Evolutionary conservation across 306 rosid species (phyloP), one percentile per base, ranked within the genome.

Genomic region (Macrotyloma uniflorum): DNA sequence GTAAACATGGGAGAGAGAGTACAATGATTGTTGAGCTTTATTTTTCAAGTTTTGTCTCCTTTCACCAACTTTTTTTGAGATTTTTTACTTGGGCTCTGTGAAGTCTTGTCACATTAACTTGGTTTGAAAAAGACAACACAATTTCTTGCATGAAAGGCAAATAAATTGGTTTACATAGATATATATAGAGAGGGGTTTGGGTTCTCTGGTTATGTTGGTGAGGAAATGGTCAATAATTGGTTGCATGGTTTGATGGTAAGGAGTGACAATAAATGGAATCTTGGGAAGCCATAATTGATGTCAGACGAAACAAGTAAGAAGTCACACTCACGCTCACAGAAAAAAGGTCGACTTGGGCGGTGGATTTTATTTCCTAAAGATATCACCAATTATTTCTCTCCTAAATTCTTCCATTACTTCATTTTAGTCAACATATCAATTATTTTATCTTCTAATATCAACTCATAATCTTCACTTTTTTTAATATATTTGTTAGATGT

Each of bases 261-360:
- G 32, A 36, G 40, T 14, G 8, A 15, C 5, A 68, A 5, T 23
- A n/a, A 22, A 59, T 7, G 51, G 32, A 67, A 79, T 66, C 19
- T 67, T 33, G 68, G 50, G 83, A 40, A 11, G 42, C 61, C 30
- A 50, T 57, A 32, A 83, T 78, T 83, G 80, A 74, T 55, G 76
- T 59, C 8, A 6, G 76, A 78, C 32, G 16, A 11, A 63, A 53
- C 22, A 71, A 35, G 67, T 22, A 8, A 64, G 2, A 2, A 68
- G 72, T 57, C 15, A 42, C 15, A 57, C 59, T 57, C 15, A 42
- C 15, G 43, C 59, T 57, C 19, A 67, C 38, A 50, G 1, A 69
- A 45, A 67, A 11, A 57, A 30, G 76, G 40, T 79, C n/a, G 66
- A 38, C 26, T 45, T 66, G 83, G 83, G 59, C 83, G 80, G 83